phyloP scores from a whole-genome alignment of 768 basidiomycete genomes.

The Mycena leptocephala region DNA sequence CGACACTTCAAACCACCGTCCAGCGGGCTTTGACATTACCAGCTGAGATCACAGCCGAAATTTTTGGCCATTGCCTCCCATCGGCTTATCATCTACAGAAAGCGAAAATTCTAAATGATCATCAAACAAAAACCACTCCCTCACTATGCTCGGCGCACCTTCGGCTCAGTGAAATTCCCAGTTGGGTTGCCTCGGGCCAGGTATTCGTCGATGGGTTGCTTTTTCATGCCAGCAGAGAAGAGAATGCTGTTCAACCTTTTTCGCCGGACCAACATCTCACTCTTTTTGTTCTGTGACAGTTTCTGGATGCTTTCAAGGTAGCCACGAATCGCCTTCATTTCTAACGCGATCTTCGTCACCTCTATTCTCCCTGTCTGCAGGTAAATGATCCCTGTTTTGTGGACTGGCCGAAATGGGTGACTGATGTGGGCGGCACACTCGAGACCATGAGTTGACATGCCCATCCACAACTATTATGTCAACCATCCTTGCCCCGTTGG shows the following conservation, averaged over 20 bases:
- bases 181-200: too few relatives aligned
- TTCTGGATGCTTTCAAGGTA: neutral
- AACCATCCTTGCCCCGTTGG: neutral
- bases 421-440: neutral
- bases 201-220: neutral
- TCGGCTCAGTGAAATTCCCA: neutral
- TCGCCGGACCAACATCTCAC: neutral
- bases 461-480: neutral
- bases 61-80: too few relatives aligned
- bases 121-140: neutral
- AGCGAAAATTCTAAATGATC: neutral
- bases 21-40: too few relatives aligned
- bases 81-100: neutral
- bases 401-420: neutral
- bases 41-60: too few relatives aligned
- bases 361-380: neutral
- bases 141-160: neutral
- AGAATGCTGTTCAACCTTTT: neutral
- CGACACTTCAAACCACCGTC: too few relatives aligned
- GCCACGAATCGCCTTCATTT: neutral
- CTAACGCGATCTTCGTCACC: neutral
- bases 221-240: neutral
- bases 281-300: neutral
- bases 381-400: neutral
- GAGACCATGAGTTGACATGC: neutral